These are phyloP conservation scores for Letharia columbiana DNA, from an alignment of 495 filamentous ascomycete species.

Conservation along the genomic window DNA sequence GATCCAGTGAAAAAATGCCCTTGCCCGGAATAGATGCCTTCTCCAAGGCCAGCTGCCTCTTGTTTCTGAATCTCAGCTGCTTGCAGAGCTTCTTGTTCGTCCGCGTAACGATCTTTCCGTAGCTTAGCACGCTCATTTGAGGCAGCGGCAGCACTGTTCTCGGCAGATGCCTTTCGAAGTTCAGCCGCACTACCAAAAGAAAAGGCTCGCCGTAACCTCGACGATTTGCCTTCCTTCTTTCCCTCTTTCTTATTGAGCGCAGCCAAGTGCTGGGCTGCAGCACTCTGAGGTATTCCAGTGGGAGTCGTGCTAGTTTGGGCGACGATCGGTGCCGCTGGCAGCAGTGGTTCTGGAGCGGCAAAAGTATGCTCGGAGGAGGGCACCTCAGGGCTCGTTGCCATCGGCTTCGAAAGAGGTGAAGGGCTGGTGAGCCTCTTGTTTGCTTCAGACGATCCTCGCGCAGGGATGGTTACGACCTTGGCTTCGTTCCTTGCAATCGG, in stretches of 20 bases:
- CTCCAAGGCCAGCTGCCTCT: constrained; percentile 83
- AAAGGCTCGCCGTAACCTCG: constrained; percentile 83
- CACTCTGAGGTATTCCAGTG: constrained; percentile 40
- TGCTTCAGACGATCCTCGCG: constrained; percentile 63
- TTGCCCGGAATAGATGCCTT: constrained; percentile 87
- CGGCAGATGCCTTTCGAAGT: constrained; percentile 65
- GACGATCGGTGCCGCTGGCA: constrained; percentile 20
- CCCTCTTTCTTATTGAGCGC: constrained; percentile 69
- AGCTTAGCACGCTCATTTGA: constrained; percentile 53
- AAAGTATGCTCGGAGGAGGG: constrained; percentile 26
- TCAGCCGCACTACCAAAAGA: constrained; percentile 97
- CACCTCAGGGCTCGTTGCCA: constrained; percentile 47
- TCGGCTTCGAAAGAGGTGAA: constrained; percentile 82
- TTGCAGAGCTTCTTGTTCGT: constrained; percentile 74
- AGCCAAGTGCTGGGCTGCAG: constrained; percentile 70
- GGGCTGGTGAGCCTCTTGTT: constrained; percentile 64
- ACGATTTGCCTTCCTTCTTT: constrained; percentile 73
- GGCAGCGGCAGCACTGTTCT: constrained; percentile 49
- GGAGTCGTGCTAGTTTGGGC: constrained; percentile 25
- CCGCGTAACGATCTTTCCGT: constrained; percentile 60
- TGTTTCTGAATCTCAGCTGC: constrained; percentile 85
- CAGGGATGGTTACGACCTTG: constrained; percentile 54
- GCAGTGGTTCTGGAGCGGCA: constrained; percentile 23
- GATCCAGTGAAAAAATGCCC: constrained; percentile 80
- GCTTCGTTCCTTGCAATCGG: constrained; percentile 41